Base-by-base conservation (phyloP, 768 basidiomycete species). In the Roridomyces roridus region DNA sequence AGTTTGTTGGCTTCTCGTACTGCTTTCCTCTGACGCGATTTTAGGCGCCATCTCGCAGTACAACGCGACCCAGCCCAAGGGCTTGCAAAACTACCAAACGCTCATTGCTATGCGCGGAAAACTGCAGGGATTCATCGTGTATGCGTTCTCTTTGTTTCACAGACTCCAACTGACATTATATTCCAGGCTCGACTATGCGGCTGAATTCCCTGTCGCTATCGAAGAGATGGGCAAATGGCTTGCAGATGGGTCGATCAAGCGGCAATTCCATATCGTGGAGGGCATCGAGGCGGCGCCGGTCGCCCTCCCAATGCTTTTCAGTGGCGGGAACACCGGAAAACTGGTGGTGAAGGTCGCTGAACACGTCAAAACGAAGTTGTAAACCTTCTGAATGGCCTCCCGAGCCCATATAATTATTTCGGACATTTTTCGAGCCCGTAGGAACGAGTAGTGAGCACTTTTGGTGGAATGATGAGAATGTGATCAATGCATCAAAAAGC, bases 1-100 rank as follows among this genome's bases (percentile, higher is more conserved):
- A n/a, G n/a, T n/a, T n/a, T n/a, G n/a, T n/a, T 41, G 85, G 70
- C 35, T 29, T 55, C 57, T 28, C 31, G 17, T 25, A 10, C 46
- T 34, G 25, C 9, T 43, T n/a, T 20, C 21, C 14, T 45, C 37
- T 34, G 43, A 48, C 41, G 14, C 23, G 11, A 39, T 18, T 41
- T n/a, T 61, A 91, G 89, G 91, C 51, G 92, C 91, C 28, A 96
- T 97, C 61, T 91, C 94, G 39, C 82, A 83, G 24, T 96, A 94
- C 68, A 92, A 91, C 67, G 68, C 77, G 25, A 52, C 74, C 1
- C 82, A 80, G 56, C 87, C 91, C 2, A 81, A 79, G 56, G 91
- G 91, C 14, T 77, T 96, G 15, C 75, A 82, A 55, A 81, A 81
- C 46, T 94, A 92, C 66, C 60, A 80, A 31, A 85, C 77, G 52